Base-by-base conservation (phyloP, 2,329 filamentous ascomycete species). In the Huntiella bhutanensis region DNA sequence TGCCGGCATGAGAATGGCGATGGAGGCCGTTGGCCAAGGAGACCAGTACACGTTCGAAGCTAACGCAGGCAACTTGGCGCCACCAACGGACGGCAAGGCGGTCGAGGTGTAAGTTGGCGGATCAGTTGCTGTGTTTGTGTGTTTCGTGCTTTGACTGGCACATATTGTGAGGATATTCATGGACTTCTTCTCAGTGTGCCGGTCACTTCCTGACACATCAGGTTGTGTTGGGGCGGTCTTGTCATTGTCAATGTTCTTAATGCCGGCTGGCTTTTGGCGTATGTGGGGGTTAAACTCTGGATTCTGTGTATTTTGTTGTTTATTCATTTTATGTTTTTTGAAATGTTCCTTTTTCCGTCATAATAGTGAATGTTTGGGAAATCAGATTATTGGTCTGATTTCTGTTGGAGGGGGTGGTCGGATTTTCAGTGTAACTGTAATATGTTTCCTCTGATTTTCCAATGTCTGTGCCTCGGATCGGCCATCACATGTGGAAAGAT, bases 31-130 rank as follows among this genome's bases (percentile, higher is more conserved):
- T 52, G 59, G 55, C n/a, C 69, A 73, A 40, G 66, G 65, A 12
- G 70, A 70, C 22, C 66, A 65, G 22, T 59, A 79, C 52, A 67
- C 64, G 45, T 74, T 79, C 54, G 68, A 73, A 49, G 59, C 49
- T 7, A 33, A 28, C n/a, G 3, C 33, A 4, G 33, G 35, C 3
- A 40, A 19, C 10, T 17, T 48, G 22, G 45, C 39, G 34, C 33
- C 49, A 7, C 49, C 49, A 16, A 22, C 41, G 13, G 45, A 50
- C 5, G 48, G 48, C 6, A 50, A 50, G 17, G 32, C 41, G 22
- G 16, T 50, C 15, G 48, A 50, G 33, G 45, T 50, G 37, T 50
- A 50, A 41, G 22, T 28, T 28, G 22, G 22, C 5, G 22, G 3
- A 3, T 28, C 2, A 28, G 7, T 28, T 28, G 22, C 22, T 28